Evolutionary conservation across 148 eudicot genomes (phyloP).

Genomic region (Vaccinium corymbosum): DNA sequence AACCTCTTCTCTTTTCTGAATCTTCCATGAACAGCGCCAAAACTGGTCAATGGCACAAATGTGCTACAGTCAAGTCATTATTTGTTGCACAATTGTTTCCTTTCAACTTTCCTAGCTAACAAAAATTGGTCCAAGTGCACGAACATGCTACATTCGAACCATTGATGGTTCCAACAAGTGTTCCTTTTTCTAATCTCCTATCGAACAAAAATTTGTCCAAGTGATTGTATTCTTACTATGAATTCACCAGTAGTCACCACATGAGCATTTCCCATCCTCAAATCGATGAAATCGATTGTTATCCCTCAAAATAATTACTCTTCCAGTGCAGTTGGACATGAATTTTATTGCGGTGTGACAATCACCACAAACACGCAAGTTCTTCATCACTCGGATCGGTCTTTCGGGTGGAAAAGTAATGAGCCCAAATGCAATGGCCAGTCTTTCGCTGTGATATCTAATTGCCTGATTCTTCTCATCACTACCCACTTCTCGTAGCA

Average conservation of each 20-base stretch:
- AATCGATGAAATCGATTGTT: constrained; percentile 75
- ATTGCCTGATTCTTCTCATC: constrained; percentile 54
- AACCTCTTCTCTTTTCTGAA: neutral
- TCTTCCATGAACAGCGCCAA: neutral
- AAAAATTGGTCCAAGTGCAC: neutral
- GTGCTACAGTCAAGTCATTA: neutral
- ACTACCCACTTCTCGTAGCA: constrained; percentile 62
- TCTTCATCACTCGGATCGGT: constrained; percentile 83
- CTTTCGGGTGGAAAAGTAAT: constrained; percentile 62
- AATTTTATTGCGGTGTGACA: constrained; percentile 85
- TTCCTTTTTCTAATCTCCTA: neutral
- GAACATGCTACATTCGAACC: neutral
- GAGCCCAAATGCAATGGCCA: constrained; percentile 78
- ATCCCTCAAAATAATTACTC: constrained; percentile 76
- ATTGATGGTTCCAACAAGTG: neutral
- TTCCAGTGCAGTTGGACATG: constrained; percentile 67
- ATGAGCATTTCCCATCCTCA: constrained; percentile 74
- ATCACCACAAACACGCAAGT: constrained; percentile 89
- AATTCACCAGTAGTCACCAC: constrained; percentile 84
- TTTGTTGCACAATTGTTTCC: neutral
- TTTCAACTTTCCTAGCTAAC: neutral
- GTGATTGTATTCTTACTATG: neutral
- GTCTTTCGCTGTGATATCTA: constrained; percentile 76
- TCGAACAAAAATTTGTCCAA: neutral
- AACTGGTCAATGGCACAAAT: neutral